Evolutionary conservation across 352 stramenopile genomes (phyloP).

Genomic region (Phytophthora aleatoria): DNA sequence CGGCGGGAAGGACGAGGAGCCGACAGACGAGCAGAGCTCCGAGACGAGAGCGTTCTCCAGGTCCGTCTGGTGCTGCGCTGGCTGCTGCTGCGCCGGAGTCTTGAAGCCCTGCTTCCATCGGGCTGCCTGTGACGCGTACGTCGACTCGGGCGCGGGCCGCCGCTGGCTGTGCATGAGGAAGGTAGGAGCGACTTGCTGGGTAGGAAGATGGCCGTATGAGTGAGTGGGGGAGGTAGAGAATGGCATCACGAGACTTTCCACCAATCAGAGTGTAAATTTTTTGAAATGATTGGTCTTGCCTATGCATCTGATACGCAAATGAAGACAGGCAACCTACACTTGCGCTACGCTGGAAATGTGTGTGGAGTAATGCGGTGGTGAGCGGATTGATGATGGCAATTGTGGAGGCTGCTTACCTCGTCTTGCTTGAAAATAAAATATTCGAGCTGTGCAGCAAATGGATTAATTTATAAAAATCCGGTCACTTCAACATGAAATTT

Average conservation of each 20-base stretch:
- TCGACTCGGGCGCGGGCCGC: conserved; percentile 42
- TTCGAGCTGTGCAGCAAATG: neutral
- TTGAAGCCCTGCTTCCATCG: conserved; percentile 83
- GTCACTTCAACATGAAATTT: no score
- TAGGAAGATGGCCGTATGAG: conserved; percentile 5
- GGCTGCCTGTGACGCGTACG: conserved; percentile 77
- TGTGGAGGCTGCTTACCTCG: neutral
- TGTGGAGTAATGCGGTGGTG: neutral
- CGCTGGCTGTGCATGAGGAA: conserved; percentile 39
- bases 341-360: neutral
- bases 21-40: conserved; percentile 79
- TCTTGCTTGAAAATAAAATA: neutral
- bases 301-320: conserved; percentile 4
- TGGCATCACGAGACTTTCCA: neutral
- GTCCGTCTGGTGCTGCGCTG: conserved; percentile 43
- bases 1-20: conserved; percentile 82
- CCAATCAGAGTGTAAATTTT: conserved; percentile 2
- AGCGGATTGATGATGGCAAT: no score
- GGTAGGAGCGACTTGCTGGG: neutral
- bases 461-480: no score
- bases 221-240: conserved; percentile 23
- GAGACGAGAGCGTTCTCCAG: conserved; percentile 73
- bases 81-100: conserved; percentile 9
- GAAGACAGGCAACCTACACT: conserved; percentile 3
- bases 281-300: neutral